Conservation (phyloP, 495 filamentous ascomycete species). For the Tetracladium setigerum region DNA sequence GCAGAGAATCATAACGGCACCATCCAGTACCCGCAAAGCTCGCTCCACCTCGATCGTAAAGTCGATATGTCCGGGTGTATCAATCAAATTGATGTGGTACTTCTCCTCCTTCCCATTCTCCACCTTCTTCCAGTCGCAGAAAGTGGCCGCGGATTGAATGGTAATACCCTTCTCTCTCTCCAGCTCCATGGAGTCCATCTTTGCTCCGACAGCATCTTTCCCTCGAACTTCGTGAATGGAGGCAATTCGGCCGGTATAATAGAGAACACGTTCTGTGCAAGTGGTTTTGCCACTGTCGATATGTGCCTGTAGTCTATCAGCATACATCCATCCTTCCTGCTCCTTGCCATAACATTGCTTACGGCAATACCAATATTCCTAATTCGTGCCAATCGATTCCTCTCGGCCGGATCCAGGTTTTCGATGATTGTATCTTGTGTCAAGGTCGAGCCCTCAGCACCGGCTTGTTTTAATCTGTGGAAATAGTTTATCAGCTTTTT, state of each 20-base stretch:
- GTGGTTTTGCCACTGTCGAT: constrained; percentile 99
- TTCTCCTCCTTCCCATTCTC: constrained; percentile 71
- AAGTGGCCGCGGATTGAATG: constrained; percentile 96
- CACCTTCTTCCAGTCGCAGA: constrained; percentile 93
- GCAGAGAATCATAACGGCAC: constrained; percentile 97
- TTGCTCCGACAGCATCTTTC: constrained; percentile 90
- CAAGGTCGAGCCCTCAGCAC: constrained; percentile 46
- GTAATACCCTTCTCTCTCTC: constrained; percentile 98
- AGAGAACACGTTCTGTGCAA: constrained; percentile 92
- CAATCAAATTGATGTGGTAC: constrained; percentile 98
- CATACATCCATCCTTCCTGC: background rate
- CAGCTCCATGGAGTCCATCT: constrained; percentile 99
- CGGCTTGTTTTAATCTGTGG: constrained; percentile 50
- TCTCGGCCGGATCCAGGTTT: constrained; percentile 69
- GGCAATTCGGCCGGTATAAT: constrained; percentile 96
- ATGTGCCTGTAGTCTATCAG: constrained; percentile 49
- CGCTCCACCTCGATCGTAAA: constrained; percentile 99
- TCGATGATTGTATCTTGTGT: constrained; percentile 38
- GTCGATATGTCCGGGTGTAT: constrained; percentile 98
- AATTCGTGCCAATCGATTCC: constrained; percentile 64
- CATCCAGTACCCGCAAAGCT: constrained; percentile 91
- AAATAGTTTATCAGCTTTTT: background rate
- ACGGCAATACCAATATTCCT: constrained; percentile 95
- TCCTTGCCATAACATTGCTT: constrained; percentile 10
- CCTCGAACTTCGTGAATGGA: constrained; percentile 97